A percentile compares a stretch with the other conserved stretches of the same genome.
Conservation (phyloP, 2,329 filamentous ascomycete genomes). For the Beauveria sp. region DNA sequence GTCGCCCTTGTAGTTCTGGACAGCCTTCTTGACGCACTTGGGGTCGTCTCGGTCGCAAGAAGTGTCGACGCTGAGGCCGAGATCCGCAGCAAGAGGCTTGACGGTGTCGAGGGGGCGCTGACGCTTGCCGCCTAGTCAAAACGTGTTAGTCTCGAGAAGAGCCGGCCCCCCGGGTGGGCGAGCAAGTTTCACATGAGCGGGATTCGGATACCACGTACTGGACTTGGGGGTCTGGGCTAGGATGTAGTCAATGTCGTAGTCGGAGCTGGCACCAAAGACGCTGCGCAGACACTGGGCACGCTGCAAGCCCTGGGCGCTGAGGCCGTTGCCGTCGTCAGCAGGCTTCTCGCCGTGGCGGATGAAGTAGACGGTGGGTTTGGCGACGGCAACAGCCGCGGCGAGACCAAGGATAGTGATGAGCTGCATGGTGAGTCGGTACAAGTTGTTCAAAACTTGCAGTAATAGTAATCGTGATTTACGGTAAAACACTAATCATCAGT, state of each 20-base stretch:
- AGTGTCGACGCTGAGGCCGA: conserved; percentile 47
- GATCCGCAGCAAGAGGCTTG: conserved; percentile 44
- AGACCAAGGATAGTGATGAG: conserved; percentile 14
- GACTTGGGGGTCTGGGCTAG: conserved; percentile 48
- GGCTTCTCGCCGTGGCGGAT: conserved; percentile 61
- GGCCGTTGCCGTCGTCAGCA: conserved; percentile 37
- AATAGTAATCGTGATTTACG: not conserved
- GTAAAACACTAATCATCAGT: not conserved
- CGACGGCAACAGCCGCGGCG: conserved; percentile 15
- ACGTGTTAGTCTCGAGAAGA: not conserved
- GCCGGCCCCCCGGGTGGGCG: too few species aligned
- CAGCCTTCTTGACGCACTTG: conserved; percentile 43
- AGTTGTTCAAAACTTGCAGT: not conserved
- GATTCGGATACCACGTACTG: conserved; percentile 20
- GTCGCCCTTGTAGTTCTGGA: conserved; percentile 37
- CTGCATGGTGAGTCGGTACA: conserved; percentile 16
- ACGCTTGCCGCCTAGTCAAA: conserved; percentile 36
- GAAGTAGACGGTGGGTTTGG: conserved; percentile 47
- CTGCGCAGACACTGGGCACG: conserved; percentile 51
- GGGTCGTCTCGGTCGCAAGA: conserved; percentile 49
- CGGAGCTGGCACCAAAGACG: conserved; percentile 45
- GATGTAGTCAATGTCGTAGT: conserved; percentile 50
- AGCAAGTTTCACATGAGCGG: too few species aligned
- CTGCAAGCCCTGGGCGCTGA: conserved; percentile 43
- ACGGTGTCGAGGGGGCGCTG: conserved; percentile 51